These are phyloP conservation scores for Colletotrichum lindemuthianum DNA, from an alignment of 2,329 filamentous ascomycete genomes.

Conservation along the genomic window DNA sequence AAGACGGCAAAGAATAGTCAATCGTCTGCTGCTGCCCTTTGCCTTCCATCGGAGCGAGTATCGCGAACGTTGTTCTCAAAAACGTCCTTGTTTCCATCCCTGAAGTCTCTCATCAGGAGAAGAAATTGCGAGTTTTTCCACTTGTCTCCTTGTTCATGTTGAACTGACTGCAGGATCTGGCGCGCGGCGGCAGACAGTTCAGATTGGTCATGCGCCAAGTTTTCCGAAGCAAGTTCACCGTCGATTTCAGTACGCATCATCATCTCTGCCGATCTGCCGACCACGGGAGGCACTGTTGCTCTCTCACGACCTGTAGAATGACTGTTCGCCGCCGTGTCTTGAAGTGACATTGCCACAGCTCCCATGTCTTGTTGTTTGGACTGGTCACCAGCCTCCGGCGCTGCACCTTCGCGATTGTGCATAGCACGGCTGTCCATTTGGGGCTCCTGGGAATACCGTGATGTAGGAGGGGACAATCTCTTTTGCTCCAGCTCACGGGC, in stretches of 20 bases:
- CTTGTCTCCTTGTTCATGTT: conserved; percentile 56
- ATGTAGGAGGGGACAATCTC: neutral
- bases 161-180: conserved; percentile 53
- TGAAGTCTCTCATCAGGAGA: conserved; percentile 56
- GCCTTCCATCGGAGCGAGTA: conserved; percentile 32
- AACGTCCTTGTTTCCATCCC: conserved; percentile 56
- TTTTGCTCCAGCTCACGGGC: conserved; percentile 50
- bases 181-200: conserved; percentile 55
- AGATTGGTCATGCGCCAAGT: conserved; percentile 6
- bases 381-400: neutral
- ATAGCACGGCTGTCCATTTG: neutral
- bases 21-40: neutral
- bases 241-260: neutral
- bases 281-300: too few species aligned
- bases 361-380: too few species aligned
- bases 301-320: too few species aligned
- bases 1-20: conserved; percentile 1
- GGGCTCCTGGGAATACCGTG: neutral
- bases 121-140: conserved; percentile 59
- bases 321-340: too few species aligned
- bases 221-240: neutral
- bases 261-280: neutral
- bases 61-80: conserved; percentile 52
- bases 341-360: too few species aligned
- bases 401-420: neutral